phyloP scores from a whole-genome alignment of 2,329 filamentous ascomycete species.

The Lecanoromycetidae sp. region DNA sequence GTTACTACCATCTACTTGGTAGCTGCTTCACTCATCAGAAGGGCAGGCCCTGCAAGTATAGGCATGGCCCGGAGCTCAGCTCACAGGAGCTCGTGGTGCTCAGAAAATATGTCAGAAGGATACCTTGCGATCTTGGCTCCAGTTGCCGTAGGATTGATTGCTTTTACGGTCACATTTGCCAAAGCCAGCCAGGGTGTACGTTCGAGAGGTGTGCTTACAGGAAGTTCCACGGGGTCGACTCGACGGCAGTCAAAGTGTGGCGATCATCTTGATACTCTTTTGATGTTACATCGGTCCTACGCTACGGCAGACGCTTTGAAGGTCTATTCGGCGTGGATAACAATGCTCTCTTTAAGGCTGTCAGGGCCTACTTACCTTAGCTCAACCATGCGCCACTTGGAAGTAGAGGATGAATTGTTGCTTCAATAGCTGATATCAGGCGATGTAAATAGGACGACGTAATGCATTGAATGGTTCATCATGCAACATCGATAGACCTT shows the following conservation, averaged over 20 bases:
- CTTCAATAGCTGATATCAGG: too few relatives aligned
- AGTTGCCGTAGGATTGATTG: conserved; percentile 2
- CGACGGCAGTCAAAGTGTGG: neutral
- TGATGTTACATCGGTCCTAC: too few relatives aligned
- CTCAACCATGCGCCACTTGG: too few relatives aligned
- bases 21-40: neutral
- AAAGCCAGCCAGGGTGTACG: neutral
- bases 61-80: neutral
- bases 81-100: neutral
- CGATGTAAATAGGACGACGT: too few relatives aligned
- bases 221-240: neutral
- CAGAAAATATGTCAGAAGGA: neutral
- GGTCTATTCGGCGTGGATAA: too few relatives aligned
- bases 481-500: too few relatives aligned
- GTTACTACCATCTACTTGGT: neutral
- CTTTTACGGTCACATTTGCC: conserved; percentile 2
- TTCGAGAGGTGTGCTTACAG: neutral
- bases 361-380: too few relatives aligned
- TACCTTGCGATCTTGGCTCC: neutral
- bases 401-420: too few relatives aligned
- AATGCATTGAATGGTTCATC: too few relatives aligned
- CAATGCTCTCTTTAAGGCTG: too few relatives aligned
- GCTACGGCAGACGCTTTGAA: too few relatives aligned
- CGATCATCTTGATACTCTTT: too few relatives aligned
- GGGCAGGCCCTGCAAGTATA: conserved; percentile 1